phyloP scores from a whole-genome alignment of 495 filamentous ascomycete species.

The Aspergillus taichungensis region DNA sequence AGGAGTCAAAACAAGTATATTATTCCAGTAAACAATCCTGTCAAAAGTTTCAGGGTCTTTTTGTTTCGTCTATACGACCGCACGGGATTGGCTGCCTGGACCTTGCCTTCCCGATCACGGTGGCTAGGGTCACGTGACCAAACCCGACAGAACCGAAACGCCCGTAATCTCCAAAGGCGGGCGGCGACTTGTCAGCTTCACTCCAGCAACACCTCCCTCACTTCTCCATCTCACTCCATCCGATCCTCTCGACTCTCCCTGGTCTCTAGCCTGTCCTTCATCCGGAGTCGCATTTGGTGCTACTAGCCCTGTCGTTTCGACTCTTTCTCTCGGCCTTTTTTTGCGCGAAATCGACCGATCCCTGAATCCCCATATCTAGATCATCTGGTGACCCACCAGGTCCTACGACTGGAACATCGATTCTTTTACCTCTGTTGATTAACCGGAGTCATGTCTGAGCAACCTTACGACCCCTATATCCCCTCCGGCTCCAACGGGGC shows the following conservation, averaged over 20 bases:
- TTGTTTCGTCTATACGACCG: no score
- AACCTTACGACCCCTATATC: slow-evolving; percentile 89
- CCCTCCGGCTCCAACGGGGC: slow-evolving; percentile 52
- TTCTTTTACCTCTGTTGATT: slow-evolving; percentile 11
- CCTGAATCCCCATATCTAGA: slow-evolving; percentile 7
- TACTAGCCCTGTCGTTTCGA: background rate
- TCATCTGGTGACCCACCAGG: slow-evolving; percentile 14
- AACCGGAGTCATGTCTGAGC: slow-evolving; percentile 56
- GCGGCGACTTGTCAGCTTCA: slow-evolving; percentile 33
- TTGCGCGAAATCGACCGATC: slow-evolving; percentile 9
- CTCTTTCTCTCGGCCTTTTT: slow-evolving; percentile 1
- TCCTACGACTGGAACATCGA: slow-evolving; percentile 5
- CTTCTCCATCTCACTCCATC: slow-evolving; percentile 5
- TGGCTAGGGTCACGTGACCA: slow-evolving; percentile 17
- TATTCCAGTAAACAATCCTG: no score
- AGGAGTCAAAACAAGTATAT: background rate
- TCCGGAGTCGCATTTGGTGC: no score
- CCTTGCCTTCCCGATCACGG: background rate
- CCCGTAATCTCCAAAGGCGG: slow-evolving; percentile 15
- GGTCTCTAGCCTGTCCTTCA: background rate
- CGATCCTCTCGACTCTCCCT: background rate
- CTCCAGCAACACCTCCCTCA: slow-evolving; percentile 12
- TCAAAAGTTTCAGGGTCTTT: no score
- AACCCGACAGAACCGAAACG: slow-evolving; percentile 22
- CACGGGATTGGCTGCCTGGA: no score